Percentiles rank a stretch among this genome's conserved stretches.
Evolutionary conservation across 1,284 basidiomycete genomes (phyloP).

Genomic region (Sporisorium scitamineum): DNA sequence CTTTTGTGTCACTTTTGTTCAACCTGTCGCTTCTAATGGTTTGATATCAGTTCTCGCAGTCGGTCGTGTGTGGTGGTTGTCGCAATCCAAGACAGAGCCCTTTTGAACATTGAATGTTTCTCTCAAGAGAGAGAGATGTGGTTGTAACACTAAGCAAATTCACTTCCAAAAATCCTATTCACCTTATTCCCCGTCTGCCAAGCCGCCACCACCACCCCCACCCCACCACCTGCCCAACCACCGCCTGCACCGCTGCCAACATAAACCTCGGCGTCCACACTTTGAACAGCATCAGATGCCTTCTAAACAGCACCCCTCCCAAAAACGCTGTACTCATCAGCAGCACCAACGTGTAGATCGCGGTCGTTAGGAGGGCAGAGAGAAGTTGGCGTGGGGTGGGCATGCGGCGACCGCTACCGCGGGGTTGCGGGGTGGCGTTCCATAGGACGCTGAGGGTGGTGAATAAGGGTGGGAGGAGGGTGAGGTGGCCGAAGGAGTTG

Average conservation of each 20-base stretch:
- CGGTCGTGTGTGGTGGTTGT: too few relatives aligned
- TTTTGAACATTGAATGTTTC: too few relatives aligned
- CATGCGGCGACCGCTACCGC: slow-evolving; percentile 26
- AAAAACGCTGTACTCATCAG: slow-evolving; percentile 71
- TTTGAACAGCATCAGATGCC: slow-evolving; percentile 99
- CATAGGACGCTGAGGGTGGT: slow-evolving; percentile 83
- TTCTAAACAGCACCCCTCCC: slow-evolving; percentile 78
- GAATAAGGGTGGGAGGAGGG: slow-evolving; percentile 76
- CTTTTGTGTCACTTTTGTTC: too few relatives aligned
- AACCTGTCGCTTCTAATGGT: too few relatives aligned
- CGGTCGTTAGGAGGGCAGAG: slow-evolving; percentile 75
- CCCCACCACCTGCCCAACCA: slow-evolving; percentile 71
- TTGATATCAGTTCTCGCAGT: too few relatives aligned
- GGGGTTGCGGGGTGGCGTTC: slow-evolving; percentile 79
- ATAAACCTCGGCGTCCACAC: slow-evolving; percentile 96
- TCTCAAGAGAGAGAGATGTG: too few relatives aligned
- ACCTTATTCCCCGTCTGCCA: slow-evolving; percentile 54
- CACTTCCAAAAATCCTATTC: slow-evolving; percentile 45
- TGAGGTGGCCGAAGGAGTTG: slow-evolving; percentile 82
- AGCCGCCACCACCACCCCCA: slow-evolving; percentile 61
- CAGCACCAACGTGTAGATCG: slow-evolving; percentile 79
- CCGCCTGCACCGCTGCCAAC: slow-evolving; percentile 74
- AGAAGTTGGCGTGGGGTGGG: slow-evolving; percentile 57
- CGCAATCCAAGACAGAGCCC: too few relatives aligned
- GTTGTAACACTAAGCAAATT: slow-evolving; percentile 24